Evolutionary conservation across 805 yeast species (phyloP).

Genomic region (Yarrowia osloensis): DNA sequence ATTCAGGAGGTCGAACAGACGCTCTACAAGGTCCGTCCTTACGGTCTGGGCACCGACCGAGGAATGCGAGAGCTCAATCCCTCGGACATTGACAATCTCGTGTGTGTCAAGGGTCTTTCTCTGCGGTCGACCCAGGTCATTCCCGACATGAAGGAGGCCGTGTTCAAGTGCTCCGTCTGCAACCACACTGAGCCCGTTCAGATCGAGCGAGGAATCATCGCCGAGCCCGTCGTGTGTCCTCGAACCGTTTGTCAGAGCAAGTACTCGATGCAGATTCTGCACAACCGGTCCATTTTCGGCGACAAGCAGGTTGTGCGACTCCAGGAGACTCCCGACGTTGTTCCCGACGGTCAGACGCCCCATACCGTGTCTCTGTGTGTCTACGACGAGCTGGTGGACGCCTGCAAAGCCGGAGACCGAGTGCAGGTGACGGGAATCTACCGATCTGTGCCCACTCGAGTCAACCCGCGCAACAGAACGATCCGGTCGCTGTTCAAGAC

Average conservation of each 20-base stretch:
- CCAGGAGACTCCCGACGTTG: constrained; percentile 94
- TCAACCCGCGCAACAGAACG: constrained; percentile 81
- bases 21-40: constrained; percentile 87
- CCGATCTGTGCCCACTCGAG: constrained; percentile 87
- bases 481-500: constrained; percentile 86
- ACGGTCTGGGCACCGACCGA: constrained; percentile 63
- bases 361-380: constrained; percentile 92
- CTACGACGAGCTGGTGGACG: constrained; percentile 93
- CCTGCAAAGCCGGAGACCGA: constrained; percentile 95
- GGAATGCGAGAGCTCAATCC: constrained; percentile 96
- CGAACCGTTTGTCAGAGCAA: constrained; percentile 77
- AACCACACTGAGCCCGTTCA: constrained; percentile 89
- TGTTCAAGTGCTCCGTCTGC: constrained; percentile 92
- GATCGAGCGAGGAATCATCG: constrained; percentile 90
- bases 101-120: constrained; percentile 86
- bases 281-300: constrained; percentile 88
- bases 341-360: constrained; percentile 98
- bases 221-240: constrained; percentile 94
- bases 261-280: constrained; percentile 87
- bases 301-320: constrained; percentile 92
- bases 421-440: constrained; percentile 94
- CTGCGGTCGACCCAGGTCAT: constrained; percentile 86
- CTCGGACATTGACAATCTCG: constrained; percentile 89
- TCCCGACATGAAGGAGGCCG: constrained; percentile 97
- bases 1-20: constrained; percentile 75